Conservation (phyloP, 2,329 filamentous ascomycete genomes). For the Fusarium veterinarium region DNA sequence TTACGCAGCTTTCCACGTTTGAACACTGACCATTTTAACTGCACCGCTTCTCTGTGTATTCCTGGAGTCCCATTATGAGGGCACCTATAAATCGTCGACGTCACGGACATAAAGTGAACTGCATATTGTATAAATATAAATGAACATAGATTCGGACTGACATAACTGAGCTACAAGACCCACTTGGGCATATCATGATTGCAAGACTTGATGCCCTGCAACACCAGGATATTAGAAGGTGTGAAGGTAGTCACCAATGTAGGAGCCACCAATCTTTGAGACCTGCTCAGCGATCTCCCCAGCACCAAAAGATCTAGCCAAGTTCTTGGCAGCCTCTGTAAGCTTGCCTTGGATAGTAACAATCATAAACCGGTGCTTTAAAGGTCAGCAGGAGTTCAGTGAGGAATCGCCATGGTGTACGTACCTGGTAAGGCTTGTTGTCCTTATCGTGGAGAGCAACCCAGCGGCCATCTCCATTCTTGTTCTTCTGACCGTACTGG, state of each 20-base stretch:
- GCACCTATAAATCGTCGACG: accelerated
- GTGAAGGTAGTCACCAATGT: conserved; percentile 31
- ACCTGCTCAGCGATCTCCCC: conserved; percentile 21
- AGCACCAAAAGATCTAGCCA: conserved; percentile 21
- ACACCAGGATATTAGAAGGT: conserved; percentile 3
- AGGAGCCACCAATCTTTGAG: conserved; percentile 15
- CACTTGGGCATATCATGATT: accelerated
- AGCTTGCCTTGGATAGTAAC: conserved; percentile 9
- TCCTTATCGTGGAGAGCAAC: conserved; percentile 29
- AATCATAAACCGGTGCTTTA: conserved; percentile 32
- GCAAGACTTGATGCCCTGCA: accelerated
- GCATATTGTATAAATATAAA: accelerated
- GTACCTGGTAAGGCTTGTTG: conserved; percentile 35
- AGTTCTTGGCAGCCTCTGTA: conserved; percentile 6
- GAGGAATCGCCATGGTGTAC: accelerated
- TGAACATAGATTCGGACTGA: accelerated
- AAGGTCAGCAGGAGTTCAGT: accelerated
- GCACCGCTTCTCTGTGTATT: background rate
- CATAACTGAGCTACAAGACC: accelerated
- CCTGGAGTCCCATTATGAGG: too few relatives aligned
- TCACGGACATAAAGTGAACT: accelerated
- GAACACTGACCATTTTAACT: accelerated
- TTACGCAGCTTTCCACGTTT: background rate
- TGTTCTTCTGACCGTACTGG: conserved; percentile 38
- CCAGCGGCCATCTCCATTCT: conserved; percentile 24